Evolutionary conservation across 352 stramenopile species (phyloP), one percentile per base, ranked within the genome.

Genomic region (Pythium dissimile): DNA sequence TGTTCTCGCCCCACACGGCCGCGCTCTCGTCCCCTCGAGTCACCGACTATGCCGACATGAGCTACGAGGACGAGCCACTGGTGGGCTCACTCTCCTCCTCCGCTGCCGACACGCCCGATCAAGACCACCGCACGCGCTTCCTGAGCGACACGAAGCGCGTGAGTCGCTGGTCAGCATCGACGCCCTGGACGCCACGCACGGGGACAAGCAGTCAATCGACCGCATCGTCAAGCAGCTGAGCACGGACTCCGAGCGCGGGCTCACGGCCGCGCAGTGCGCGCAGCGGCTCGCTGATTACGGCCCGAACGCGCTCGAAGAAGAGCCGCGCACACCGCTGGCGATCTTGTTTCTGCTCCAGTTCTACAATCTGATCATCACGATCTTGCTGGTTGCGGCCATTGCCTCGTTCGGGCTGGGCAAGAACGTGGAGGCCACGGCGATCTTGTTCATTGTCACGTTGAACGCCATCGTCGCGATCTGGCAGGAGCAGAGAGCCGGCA

Each of bases 271-370:
- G 28, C 69, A 89, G 24, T 55, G 73, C n/a, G 73, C 84, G 28
- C 57, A 47, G 6, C 74, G 75, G 12, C 27, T 84, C 31, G 47
- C 67, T 10, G 67, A 77, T 30, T 73, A 85, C 44, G 82, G 82
- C 6, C 20, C 51, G 23, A 92, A 92, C 47, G 55, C 49, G 27
- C 68, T 92, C n/a, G 77, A 92, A 1, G 66, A 88, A 53, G 82
- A 90, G 26, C 64, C 73, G 5, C 72, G 64, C 16, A 75, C 80
- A 8, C 80, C 80, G 0, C 46, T 92, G n/a, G 59, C 72, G 37
- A 77, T 89, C 35, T 59, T 85, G 10, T 89, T 92, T 42, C 20
- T 89, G 3, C 60, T 89, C 21, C 82, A 92, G 49, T 89, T 92
- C 64, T 89, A 87, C 72, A 92, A 92, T 41, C 58, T 92, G 26